Base-by-base conservation (phyloP, 768 basidiomycete genomes). In the Rubroboletus satanas region DNA sequence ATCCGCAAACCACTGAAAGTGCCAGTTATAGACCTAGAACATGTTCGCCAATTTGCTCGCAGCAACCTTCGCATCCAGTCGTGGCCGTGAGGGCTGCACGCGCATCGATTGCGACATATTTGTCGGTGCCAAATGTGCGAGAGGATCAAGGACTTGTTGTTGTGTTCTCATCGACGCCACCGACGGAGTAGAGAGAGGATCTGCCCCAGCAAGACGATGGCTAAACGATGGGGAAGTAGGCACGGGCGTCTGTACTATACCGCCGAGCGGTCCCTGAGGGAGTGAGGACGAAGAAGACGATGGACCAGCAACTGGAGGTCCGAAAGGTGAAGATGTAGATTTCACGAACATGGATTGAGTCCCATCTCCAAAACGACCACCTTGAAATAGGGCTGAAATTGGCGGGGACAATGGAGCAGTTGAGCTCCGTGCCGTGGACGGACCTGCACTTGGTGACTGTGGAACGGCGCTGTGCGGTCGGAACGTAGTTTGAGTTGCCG, bases 31-130 rank as follows among this genome's bases (percentile, higher is more conserved):
- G n/a, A 46, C 33, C 66, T 74, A 91, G 67, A 91, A 90, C 86
- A 90, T 88, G 66, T 93, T 95, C 7, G 91, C 92, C 53, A 94
- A 78, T 69, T 93, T 94, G 67, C 90, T 90, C 18, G 90, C 92
- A 14, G 90, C 90, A 65, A 91, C 86, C 64, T 87, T 78, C 10
- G 93, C 86, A 68, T 97, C 94, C 62, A 96, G 70, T 63, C 87
- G 77, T 42, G 86, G 83, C 60, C 90, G 74, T 46, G 83, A 82
- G 14, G 88, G 84, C 61, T 84, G 83, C 44, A 87, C 77, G 18
- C 86, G 83, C 68, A 93, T 72, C n/a, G 88, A 90, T 46, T 76
- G 78, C 2, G 87, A 78, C 87, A 91, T 85, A 60, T 78, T 77
- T 44, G 78, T 75, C n/a, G 87, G 79, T 51, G 74, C 74, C 44